Percentiles rank a stretch among this genome's conserved stretches.
Evolutionary conservation across 495 filamentous ascomycete species (phyloP).

Genomic region (Xylaria nigripes): DNA sequence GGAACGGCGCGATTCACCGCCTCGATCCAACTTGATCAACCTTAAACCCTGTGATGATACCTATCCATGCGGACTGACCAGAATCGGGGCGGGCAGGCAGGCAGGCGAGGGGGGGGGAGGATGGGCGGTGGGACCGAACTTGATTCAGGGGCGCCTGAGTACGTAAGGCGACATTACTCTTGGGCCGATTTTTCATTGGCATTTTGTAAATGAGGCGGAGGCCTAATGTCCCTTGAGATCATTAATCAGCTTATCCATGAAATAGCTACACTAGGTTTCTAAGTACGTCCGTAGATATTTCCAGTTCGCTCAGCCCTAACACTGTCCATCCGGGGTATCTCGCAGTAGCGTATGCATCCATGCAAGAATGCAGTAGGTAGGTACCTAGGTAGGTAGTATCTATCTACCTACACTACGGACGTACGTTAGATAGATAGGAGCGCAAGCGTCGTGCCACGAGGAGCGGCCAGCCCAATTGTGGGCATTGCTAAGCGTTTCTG

Average conservation of each 20-base stretch:
- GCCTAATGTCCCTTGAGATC: no score
- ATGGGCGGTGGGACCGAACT: neutral
- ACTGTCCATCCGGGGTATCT: neutral
- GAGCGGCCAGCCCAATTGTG: neutral
- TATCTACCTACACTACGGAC: no score
- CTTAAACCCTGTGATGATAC: neutral
- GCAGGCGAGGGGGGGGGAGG: no score
- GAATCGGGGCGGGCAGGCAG: no score
- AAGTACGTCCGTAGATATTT: neutral
- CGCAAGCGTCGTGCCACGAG: neutral
- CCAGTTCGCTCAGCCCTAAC: neutral
- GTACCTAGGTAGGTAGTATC: no score
- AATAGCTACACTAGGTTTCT: neutral
- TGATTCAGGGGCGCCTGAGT: neutral
- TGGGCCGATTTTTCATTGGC: no score
- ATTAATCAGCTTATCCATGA: no score
- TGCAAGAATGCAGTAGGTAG: neutral
- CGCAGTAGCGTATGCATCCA: neutral
- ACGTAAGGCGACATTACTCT: no score
- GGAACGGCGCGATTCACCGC: conserved; percentile 8
- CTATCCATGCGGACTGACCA: neutral
- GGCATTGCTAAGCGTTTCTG: neutral
- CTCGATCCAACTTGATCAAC: neutral
- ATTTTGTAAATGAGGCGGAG: no score
- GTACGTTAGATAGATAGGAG: no score